A percentile compares a stretch with the other conserved stretches of the same genome.
Evolutionary conservation across 805 yeast genomes (phyloP).

Genomic region (Metschnikowia drakensbergensis): DNA sequence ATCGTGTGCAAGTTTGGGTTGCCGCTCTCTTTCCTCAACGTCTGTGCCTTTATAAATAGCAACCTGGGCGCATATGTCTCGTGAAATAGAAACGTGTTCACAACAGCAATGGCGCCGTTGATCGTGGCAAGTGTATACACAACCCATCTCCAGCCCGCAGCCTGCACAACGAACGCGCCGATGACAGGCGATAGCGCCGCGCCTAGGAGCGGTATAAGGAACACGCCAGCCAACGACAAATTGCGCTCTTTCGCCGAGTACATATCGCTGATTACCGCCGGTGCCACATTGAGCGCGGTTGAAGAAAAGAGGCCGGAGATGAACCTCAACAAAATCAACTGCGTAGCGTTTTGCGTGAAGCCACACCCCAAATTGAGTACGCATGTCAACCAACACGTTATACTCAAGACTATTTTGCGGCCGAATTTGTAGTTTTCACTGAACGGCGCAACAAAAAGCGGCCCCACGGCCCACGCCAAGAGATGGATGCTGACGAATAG

Average conservation of each 20-base stretch:
- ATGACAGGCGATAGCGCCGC: constrained; percentile 39
- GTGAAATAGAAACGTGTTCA: constrained; percentile 28
- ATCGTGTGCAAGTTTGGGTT: constrained; percentile 36
- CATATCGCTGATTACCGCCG: constrained; percentile 37
- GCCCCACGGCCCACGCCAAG: constrained; percentile 40
- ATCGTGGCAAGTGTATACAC: constrained; percentile 33
- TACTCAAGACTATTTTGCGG: constrained; percentile 30
- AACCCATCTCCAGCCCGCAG: constrained; percentile 36
- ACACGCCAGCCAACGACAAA: constrained; percentile 34
- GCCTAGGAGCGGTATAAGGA: constrained; percentile 36
- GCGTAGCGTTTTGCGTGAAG: constrained; percentile 30
- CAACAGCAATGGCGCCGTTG: constrained; percentile 31
- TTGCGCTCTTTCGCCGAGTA: constrained; percentile 32
- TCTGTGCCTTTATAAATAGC: constrained; percentile 25
- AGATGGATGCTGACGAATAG: constrained; percentile 36
- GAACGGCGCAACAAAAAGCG: constrained; percentile 37
- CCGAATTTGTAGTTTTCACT: constrained; percentile 37
- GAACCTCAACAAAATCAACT: constrained; percentile 32
- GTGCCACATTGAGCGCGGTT: constrained; percentile 36
- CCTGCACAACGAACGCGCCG: constrained; percentile 33
- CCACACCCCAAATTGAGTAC: constrained; percentile 37
- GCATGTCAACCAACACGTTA: constrained; percentile 33
- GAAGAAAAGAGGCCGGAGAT: constrained; percentile 38
- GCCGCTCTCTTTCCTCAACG: constrained; percentile 31
- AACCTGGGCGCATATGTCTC: constrained; percentile 38